Base-by-base conservation (phyloP, 331 rosid species). In the Stylosanthes scabra region DNA sequence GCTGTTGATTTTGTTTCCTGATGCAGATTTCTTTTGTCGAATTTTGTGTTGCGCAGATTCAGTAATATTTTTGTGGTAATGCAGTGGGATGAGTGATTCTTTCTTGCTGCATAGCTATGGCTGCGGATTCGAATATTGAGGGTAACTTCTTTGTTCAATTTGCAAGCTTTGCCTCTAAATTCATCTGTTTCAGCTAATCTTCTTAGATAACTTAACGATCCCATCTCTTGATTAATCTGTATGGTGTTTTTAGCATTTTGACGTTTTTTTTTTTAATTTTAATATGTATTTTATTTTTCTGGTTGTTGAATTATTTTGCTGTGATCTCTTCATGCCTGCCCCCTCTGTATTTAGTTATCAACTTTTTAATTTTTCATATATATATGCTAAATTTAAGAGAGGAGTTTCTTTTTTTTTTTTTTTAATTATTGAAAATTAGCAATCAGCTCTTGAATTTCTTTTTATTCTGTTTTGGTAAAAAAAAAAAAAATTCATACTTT, bases 111-210 rank as follows among this genome's bases (percentile, higher is more conserved):
- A 56, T 63, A 72, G 49, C 78, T 76, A 83, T 90, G 91, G 82
- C 93, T 68, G 29, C 85, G 16, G 93, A 90, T 88, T 93, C 93
- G 55, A 81, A 97, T 81, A 55, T 57, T 15, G 87, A 88, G 62
- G 97, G 97, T 92, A 83, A 75, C 68, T 14, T 41, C 52, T 16
- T 14, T 14, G n/a, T 25, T 72, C 42, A 57, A 68, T 50, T 50
- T 59, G 58, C 44, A 31, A 57, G 56, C 50, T 47, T 52, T 71
- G 27, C 68, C 27, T 62, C 58, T 77, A 34, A 16, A 40, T 16
- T 56, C 58, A 27, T 58, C 74, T 79, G 44, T 78, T 77, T 81
- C 49, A 8, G 59, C 15, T 27, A 59, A 78, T 83, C 37, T 31
- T 31, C 37, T 31, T 3, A 31, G 37, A 31, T 31, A 31, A 31